Base-by-base conservation (phyloP, 495 filamentous ascomycete genomes). In the Penicillium antarcticum region DNA sequence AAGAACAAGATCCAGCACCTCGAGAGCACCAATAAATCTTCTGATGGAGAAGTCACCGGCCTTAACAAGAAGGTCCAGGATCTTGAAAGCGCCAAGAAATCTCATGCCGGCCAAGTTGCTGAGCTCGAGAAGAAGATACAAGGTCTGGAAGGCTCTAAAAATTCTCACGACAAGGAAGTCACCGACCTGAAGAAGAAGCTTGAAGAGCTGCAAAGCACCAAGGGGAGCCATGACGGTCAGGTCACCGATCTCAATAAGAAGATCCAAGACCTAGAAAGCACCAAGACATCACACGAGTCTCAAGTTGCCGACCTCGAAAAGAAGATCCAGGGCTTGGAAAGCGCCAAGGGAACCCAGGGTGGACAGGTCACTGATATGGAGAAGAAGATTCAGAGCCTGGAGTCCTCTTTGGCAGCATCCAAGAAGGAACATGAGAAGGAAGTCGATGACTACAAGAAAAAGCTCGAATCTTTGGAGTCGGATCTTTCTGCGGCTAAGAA, bases 391-490 rank as follows among this genome's bases (percentile, higher is more conserved):
- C 43, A 53, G 14, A 45, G 14, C 31, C 10, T 57, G 17, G 55
- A 53, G 35, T 35, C 51, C 16, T 29, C 44, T 72, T 81, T 48
- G 46, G 83, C 36, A 78, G 80, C 64, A 82, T 35, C 35, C 38
- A 41, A 49, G 10, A 44, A 57, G 31, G 66, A 75, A 35, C 70
- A 75, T 37, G 80, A 84, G 17, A 80, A 72, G 3, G 80, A 85
- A 60, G 71, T 75, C 44, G 74, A 76, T 2, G 80, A 83, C 29
- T 62, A 85, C 24, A 74, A 75, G 45, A 76, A 75, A 3, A 80
- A 75, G 24, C 71, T 80, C 36, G 73, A 76, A 51, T 63, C 67
- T 19, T 63, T 87, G 13, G 75, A 84, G 57, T 73, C 76, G 9
- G 73, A 80, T 43, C 45, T 88, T 32, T 78, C 81, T 60, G 80